Percentiles rank a stretch among this genome's conserved stretches.
Conservation (phyloP, 2,329 filamentous ascomycete species). For the Ceratocystis albifundus region DNA sequence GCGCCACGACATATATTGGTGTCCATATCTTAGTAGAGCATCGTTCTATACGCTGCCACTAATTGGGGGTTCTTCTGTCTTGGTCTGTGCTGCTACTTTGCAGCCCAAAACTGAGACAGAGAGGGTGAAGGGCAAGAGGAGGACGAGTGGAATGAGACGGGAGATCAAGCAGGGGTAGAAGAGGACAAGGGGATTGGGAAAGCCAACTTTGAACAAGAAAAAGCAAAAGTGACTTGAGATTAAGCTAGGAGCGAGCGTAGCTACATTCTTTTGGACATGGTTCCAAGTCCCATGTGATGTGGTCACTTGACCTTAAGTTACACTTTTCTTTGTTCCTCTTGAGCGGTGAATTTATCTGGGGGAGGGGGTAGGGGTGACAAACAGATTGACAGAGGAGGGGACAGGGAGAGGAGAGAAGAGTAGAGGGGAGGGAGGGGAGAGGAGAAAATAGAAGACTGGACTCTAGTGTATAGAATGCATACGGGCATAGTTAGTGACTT, state of each 20-base stretch:
- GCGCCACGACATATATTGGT: not conserved
- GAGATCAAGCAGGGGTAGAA: not conserved
- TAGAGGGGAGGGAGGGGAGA: not conserved
- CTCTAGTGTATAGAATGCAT: not conserved
- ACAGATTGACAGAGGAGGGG: not conserved
- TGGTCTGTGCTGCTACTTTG: not conserved
- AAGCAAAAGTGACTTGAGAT: not conserved
- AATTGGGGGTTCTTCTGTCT: not conserved
- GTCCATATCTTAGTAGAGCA: not conserved
- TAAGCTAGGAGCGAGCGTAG: not conserved
- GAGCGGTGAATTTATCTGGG: conserved; percentile 1
- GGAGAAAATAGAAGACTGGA: not conserved
- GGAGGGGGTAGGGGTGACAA: not conserved
- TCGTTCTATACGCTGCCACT: conserved; percentile 3
- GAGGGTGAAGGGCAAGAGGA: not conserved
- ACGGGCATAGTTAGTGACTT: not conserved
- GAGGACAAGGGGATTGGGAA: not conserved
- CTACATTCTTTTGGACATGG: conserved; percentile 1
- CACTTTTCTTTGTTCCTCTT: conserved; percentile 6
- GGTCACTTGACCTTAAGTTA: conserved; percentile 18
- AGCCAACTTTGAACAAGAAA: not conserved
- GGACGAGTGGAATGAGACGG: not conserved
- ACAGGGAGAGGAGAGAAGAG: not conserved
- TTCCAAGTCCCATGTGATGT: conserved; percentile 18
- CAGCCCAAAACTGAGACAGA: not conserved